phyloP scores from a whole-genome alignment of 1,139 yeast species.

The Pichia sp. region DNA sequence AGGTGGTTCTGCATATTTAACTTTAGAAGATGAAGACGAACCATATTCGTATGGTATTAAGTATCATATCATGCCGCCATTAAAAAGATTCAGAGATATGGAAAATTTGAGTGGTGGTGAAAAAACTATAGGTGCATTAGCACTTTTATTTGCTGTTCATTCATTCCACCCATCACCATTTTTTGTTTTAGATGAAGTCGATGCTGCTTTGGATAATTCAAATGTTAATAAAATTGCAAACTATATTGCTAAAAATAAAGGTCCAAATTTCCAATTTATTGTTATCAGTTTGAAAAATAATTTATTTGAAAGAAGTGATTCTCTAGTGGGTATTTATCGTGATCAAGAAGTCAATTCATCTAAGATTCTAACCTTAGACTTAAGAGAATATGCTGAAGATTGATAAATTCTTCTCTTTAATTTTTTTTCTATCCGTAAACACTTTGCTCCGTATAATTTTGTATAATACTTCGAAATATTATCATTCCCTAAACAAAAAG shows the following conservation, averaged over 20 bases:
- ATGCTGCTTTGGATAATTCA: conserved; percentile 90
- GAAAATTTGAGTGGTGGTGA: conserved; percentile 94
- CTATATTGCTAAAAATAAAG: conserved; percentile 71
- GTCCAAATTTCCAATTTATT: conserved; percentile 80
- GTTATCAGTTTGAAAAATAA: conserved; percentile 88
- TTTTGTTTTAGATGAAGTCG: conserved; percentile 92
- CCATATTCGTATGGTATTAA: conserved; percentile 79
- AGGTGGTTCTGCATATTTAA: conserved; percentile 90
- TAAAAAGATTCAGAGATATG: conserved; percentile 90
- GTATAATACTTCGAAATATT: too few species aligned
- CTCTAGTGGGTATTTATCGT: conserved; percentile 88
- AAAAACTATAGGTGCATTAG: conserved; percentile 92
- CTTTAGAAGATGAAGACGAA: conserved; percentile 83
- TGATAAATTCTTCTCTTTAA: neutral
- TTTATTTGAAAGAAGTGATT: conserved; percentile 76
- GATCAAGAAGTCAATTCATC: conserved; percentile 77
- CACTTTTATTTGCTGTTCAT: conserved; percentile 84
- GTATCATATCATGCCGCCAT: conserved; percentile 95
- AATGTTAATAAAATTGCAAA: conserved; percentile 82
- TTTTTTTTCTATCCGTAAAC: neutral
- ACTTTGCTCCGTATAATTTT: too few species aligned
- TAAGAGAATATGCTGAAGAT: conserved; percentile 47
- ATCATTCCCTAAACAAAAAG: too few species aligned
- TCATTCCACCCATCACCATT: conserved; percentile 92
- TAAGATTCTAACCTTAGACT: conserved; percentile 66